Conservation (phyloP, 1,139 yeast genomes). For the Wickerhamomyces sp. region DNA sequence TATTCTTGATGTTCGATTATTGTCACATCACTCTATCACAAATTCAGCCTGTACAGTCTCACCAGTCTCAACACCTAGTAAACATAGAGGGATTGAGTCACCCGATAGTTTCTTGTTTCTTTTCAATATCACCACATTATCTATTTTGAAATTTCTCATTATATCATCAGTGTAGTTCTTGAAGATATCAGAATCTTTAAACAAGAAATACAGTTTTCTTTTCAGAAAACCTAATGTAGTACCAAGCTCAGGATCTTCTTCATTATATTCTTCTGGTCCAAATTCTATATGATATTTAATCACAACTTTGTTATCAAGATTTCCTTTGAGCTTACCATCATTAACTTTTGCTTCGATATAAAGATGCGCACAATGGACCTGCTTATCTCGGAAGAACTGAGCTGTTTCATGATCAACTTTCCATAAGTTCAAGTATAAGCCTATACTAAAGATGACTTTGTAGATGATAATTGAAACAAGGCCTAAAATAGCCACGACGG, state of each 20-base stretch:
- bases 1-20: not conserved
- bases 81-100: slow-evolving; percentile 52
- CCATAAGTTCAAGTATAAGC: slow-evolving; percentile 14
- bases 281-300: slow-evolving; percentile 69
- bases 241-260: slow-evolving; percentile 59
- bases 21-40: slow-evolving; percentile 7
- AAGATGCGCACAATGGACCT: slow-evolving; percentile 75
- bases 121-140: slow-evolving; percentile 31
- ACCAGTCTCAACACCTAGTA: slow-evolving; percentile 65
- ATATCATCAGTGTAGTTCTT: slow-evolving; percentile 14
- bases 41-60: slow-evolving; percentile 47
- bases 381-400: slow-evolving; percentile 63
- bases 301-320: slow-evolving; percentile 30
- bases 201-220: slow-evolving; percentile 44
- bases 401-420: slow-evolving; percentile 44
- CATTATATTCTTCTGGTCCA: slow-evolving; percentile 71
- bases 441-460: slow-evolving; percentile 12
- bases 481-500: slow-evolving; percentile 14
- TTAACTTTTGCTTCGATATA: slow-evolving; percentile 46
- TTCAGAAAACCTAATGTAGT: slow-evolving; percentile 62
- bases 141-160: slow-evolving; percentile 20
- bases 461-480: slow-evolving; percentile 10
- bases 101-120: slow-evolving; percentile 27
- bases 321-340: slow-evolving; percentile 17
- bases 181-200: slow-evolving; percentile 46